A percentile compares a stretch with the other conserved stretches of the same genome.
These are phyloP conservation scores for Trichoderma endophyticum DNA, from an alignment of 2,329 filamentous ascomycete species.

Conservation along the genomic window DNA sequence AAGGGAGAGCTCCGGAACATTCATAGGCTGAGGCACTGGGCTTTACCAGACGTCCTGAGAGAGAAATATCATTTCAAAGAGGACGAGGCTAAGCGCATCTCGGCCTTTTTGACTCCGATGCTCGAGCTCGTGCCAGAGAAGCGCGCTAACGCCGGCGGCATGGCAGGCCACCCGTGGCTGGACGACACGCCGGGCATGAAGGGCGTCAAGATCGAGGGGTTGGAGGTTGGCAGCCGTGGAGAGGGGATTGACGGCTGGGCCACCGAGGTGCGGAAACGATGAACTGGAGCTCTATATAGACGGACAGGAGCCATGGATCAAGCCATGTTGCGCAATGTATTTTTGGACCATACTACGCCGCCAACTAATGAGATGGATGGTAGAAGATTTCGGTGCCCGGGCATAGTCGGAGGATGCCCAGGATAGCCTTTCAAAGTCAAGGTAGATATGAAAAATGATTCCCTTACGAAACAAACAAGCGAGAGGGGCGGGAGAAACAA, in stretches of 20 bases:
- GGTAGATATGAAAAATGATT: slow-evolving; percentile 3
- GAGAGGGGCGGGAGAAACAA: background rate
- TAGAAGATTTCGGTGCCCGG: background rate
- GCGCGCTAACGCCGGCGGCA: slow-evolving; percentile 91
- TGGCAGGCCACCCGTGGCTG: slow-evolving; percentile 82
- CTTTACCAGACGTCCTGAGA: slow-evolving; percentile 82
- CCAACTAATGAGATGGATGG: background rate
- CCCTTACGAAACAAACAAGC: background rate
- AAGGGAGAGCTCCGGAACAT: slow-evolving; percentile 98
- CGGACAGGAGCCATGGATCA: slow-evolving; percentile 1
- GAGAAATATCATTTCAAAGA: slow-evolving; percentile 96
- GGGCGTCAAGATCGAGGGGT: slow-evolving; percentile 64
- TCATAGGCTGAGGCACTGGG: slow-evolving; percentile 93
- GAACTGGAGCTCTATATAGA: slow-evolving; percentile 26
- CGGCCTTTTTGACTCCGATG: slow-evolving; percentile 85
- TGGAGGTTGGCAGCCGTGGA: slow-evolving; percentile 76
- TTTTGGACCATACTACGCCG: background rate
- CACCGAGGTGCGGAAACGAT: slow-evolving; percentile 80
- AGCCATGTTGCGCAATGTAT: background rate
- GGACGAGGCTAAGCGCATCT: slow-evolving; percentile 72
- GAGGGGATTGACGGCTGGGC: slow-evolving; percentile 96
- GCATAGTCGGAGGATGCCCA: background rate
- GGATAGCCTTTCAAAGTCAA: background rate
- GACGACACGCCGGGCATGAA: slow-evolving; percentile 89
- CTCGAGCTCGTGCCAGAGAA: slow-evolving; percentile 83